Conservation (phyloP, 805 yeast species). For the Saccharomycopsis malanga region DNA sequence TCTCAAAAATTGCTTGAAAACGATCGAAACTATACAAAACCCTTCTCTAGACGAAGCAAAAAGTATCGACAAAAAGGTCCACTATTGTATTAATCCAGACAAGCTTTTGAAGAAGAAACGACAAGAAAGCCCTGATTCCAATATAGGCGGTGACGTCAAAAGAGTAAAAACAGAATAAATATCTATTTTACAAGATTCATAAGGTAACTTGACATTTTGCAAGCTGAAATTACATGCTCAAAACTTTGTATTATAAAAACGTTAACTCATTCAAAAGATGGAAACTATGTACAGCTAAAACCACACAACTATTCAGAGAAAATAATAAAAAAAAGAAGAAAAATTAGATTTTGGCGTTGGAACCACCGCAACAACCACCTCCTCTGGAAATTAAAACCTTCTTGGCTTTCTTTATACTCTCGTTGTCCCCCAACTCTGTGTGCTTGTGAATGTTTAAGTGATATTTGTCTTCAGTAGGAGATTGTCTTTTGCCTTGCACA, state of each 20-base stretch:
- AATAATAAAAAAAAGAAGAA: slow-evolving; percentile 1
- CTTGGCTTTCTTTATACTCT: slow-evolving; percentile 52
- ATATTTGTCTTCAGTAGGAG: slow-evolving; percentile 30
- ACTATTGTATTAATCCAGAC: slow-evolving; percentile 54
- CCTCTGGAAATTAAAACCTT: slow-evolving; percentile 41
- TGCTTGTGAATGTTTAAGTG: slow-evolving; percentile 64
- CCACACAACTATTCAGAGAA: slow-evolving; percentile 6
- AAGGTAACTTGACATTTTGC: too few relatives aligned
- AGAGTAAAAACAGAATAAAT: slow-evolving; percentile 6
- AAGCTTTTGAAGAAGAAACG: slow-evolving; percentile 42
- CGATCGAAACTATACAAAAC: not conserved
- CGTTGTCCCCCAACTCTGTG: slow-evolving; percentile 90
- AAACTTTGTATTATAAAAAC: too few relatives aligned
- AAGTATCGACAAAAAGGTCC: slow-evolving; percentile 54
- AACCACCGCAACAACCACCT: slow-evolving; percentile 53
- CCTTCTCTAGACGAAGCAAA: slow-evolving; percentile 45
- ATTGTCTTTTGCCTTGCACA: slow-evolving; percentile 70
- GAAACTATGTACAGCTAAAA: too few relatives aligned
- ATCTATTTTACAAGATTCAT: too few relatives aligned
- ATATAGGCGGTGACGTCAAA: slow-evolving; percentile 2
- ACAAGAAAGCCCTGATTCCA: slow-evolving; percentile 21
- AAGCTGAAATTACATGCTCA: too few relatives aligned
- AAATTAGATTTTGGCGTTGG: slow-evolving; percentile 14
- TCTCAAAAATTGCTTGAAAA: slow-evolving; percentile 27
- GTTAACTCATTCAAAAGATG: too few relatives aligned